These are phyloP conservation scores for Lepiota brunneoincarnata DNA, from an alignment of 768 basidiomycete genomes.

Conservation along the genomic window DNA sequence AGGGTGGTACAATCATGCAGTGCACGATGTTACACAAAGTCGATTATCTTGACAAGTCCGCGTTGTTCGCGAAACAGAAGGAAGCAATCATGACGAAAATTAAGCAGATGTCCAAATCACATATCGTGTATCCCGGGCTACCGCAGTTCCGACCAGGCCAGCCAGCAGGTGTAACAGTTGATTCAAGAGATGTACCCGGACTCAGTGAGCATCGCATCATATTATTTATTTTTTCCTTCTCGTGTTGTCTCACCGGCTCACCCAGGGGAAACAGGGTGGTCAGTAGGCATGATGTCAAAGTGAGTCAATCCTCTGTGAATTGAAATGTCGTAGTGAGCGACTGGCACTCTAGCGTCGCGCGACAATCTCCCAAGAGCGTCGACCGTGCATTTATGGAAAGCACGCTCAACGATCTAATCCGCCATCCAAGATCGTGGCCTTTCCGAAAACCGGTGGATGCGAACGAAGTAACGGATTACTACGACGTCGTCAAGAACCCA, in stretches of 20 bases:
- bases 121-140: slow-evolving; percentile 80
- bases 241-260: slow-evolving; percentile 4
- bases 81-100: slow-evolving; percentile 91
- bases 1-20: slow-evolving; percentile 99
- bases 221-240: slow-evolving; percentile 2
- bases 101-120: slow-evolving; percentile 79
- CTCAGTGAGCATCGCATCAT: slow-evolving; percentile 53
- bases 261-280: slow-evolving; percentile 91
- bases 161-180: slow-evolving; percentile 47
- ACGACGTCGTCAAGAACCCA: slow-evolving; percentile 82
- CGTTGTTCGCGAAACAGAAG: slow-evolving; percentile 76
- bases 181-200: slow-evolving; percentile 84
- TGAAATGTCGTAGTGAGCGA: neutral
- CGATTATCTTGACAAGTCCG: slow-evolving; percentile 80
- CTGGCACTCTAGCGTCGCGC: slow-evolving; percentile 26
- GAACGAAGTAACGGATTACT: slow-evolving; percentile 84
- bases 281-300: slow-evolving; percentile 73
- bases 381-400: slow-evolving; percentile 71
- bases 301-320: slow-evolving; percentile 31
- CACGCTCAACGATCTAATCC: slow-evolving; percentile 74
- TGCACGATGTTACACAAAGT: slow-evolving; percentile 94
- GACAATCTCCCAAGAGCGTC: slow-evolving; percentile 40
- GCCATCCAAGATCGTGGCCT: slow-evolving; percentile 82
- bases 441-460: slow-evolving; percentile 79
- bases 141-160: slow-evolving; percentile 67